Evolutionary conservation across 129 eudicot species (phyloP), one percentile per base, ranked within the genome.

Genomic region (Tanacetum coccineum): DNA sequence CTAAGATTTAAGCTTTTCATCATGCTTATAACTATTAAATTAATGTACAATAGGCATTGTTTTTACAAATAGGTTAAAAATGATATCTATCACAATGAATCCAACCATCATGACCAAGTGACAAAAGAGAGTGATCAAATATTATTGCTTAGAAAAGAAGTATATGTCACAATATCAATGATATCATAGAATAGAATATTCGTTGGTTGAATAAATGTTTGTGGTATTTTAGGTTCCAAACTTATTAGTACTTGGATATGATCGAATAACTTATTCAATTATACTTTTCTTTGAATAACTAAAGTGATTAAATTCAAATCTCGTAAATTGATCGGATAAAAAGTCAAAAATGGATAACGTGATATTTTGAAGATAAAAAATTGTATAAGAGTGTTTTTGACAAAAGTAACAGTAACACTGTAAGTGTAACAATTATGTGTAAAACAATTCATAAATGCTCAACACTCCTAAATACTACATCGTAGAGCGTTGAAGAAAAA

Each of bases 111-210:
- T 28, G 20, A 3, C 32, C 71, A 32, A 67, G 62, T 67, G 62
- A 53, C 52, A 68, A 68, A 53, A 13, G 36, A 11, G 21, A 58
- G 72, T 68, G 18, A 36, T 36, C 42, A 36, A 36, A 36, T 36
- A 8, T 21, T 64, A 18, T 46, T 17, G 47, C 8, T 32, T 0
- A 39, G 11, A 25, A 22, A 5, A 50, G 3, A 32, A n/a, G 36
- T 18, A 13, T 12, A 5, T 25, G 63, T 25, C 63, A 58, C 53
- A 30, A 14, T 11, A 54, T 25, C 9, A 36, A 68, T 3, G n/a
- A 68, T 54, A 68, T 68, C 10, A 20, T 67, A 21, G 63, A 68
- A 68, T 68, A 36, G 42, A 54, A n/a, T 19, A 67, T 53, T 67
- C 36, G 11, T 54, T 40, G 25, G 22, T 54, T 68, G 39, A 64